phyloP scores from a whole-genome alignment of 768 basidiomycete genomes.

The Collybia mongolica region DNA sequence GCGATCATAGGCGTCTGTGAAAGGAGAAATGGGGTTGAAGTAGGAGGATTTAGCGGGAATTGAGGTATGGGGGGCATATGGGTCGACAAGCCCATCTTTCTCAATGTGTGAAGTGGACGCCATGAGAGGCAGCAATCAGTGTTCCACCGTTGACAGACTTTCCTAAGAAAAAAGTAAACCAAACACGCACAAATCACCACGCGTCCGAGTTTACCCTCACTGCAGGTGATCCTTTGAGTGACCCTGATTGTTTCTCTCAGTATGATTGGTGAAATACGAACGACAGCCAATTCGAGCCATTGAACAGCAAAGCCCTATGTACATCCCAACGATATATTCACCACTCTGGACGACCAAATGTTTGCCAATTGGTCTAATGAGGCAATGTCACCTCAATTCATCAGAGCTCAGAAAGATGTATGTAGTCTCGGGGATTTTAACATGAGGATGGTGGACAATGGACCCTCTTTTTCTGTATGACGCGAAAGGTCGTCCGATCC shows the following conservation, averaged over 20 bases:
- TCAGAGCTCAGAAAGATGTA: no score
- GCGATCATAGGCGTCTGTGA: conserved; percentile 66
- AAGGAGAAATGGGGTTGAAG: conserved; percentile 51
- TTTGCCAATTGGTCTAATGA: no score
- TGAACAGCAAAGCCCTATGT: no score
- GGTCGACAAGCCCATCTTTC: conserved; percentile 40
- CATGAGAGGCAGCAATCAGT: conserved; percentile 31
- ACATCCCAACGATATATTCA: no score
- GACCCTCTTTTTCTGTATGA: no score
- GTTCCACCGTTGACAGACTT: conserved; percentile 26
- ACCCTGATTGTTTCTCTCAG: not conserved
- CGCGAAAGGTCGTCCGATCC: no score
- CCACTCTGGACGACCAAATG: no score
- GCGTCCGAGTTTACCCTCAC: conserved; percentile 3
- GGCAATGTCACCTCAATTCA: no score
- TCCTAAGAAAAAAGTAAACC: conserved; percentile 32
- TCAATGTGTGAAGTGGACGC: conserved; percentile 41
- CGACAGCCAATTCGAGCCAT: no score
- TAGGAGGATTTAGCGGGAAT: conserved; percentile 31
- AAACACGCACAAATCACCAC: conserved; percentile 30
- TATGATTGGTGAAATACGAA: no score
- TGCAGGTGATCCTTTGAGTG: not conserved
- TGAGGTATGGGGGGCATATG: conserved; percentile 32
- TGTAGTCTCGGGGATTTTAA: no score
- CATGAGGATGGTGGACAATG: no score